Evolutionary conservation across 495 filamentous ascomycete genomes (phyloP).

Genomic region (Hamigera avellanea): DNA sequence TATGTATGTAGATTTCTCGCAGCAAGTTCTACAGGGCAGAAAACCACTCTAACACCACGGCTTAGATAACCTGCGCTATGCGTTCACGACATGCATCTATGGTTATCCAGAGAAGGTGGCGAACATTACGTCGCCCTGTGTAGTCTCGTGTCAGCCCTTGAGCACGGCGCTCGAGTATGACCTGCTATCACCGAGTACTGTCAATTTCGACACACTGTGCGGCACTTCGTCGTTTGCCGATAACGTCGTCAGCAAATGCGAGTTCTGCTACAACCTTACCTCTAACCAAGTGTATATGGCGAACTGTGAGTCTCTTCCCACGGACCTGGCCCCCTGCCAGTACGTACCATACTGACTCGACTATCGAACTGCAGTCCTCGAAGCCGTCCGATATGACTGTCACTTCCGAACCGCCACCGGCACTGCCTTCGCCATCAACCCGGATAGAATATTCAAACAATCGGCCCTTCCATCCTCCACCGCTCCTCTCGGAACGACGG

Average conservation of each 20-base stretch:
- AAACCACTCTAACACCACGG: neutral
- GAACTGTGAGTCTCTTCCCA: slow-evolving; percentile 30
- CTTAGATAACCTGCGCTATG: slow-evolving; percentile 39
- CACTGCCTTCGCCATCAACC: slow-evolving; percentile 26
- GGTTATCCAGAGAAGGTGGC: slow-evolving; percentile 22
- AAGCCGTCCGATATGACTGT: slow-evolving; percentile 39
- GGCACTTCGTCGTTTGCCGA: slow-evolving; percentile 24
- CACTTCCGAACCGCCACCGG: slow-evolving; percentile 24
- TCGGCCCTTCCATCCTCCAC: slow-evolving; percentile 27
- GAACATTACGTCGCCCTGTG: slow-evolving; percentile 31
- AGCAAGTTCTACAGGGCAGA: neutral
- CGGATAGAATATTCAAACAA: slow-evolving; percentile 33
- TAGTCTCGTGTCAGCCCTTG: slow-evolving; percentile 27
- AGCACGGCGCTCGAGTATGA: slow-evolving; percentile 22
- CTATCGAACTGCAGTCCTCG: slow-evolving; percentile 26
- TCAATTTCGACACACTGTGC: slow-evolving; percentile 24
- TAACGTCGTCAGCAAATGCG: slow-evolving; percentile 30
- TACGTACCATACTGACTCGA: neutral
- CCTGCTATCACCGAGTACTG: slow-evolving; percentile 15
- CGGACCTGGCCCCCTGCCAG: neutral
- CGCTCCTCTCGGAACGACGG: slow-evolving; percentile 14
- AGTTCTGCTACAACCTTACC: slow-evolving; percentile 34
- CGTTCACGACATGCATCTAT: slow-evolving; percentile 34
- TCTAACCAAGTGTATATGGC: slow-evolving; percentile 31
- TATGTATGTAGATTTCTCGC: slow-evolving; percentile 35